phyloP scores from a whole-genome alignment of 768 basidiomycete species.

The Terana coerulea region DNA sequence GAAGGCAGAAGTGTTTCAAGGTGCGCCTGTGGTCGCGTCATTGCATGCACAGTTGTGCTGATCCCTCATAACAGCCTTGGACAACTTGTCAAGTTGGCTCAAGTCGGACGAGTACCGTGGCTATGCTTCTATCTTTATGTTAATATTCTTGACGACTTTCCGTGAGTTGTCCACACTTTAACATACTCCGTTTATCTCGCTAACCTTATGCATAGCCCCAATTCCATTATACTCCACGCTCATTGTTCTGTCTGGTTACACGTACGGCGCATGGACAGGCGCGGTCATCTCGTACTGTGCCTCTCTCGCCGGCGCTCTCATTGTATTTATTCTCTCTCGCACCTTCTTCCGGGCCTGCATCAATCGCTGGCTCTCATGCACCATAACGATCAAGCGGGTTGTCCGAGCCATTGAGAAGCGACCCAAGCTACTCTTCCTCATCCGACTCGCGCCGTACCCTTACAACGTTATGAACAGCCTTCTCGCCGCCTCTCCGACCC shows the following conservation, averaged over 20 bases:
- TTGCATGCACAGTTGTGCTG: slow-evolving; percentile 5
- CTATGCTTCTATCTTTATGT: slow-evolving; percentile 70
- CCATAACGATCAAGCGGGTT: slow-evolving; percentile 71
- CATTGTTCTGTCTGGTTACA: slow-evolving; percentile 89
- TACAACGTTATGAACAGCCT: slow-evolving; percentile 96
- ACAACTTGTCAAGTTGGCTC: slow-evolving; percentile 76
- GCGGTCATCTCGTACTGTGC: slow-evolving; percentile 85
- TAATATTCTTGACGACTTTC: slow-evolving; percentile 85
- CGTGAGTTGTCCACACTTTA: slow-evolving; percentile 50
- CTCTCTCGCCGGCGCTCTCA: slow-evolving; percentile 78
- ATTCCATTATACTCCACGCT: slow-evolving; percentile 91
- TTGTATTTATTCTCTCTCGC: slow-evolving; percentile 80
- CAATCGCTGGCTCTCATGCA: slow-evolving; percentile 65
- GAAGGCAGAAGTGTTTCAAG: slow-evolving; percentile 75
- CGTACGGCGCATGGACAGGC: slow-evolving; percentile 80
- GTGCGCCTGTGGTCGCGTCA: slow-evolving; percentile 35
- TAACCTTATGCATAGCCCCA: slow-evolving; percentile 52
- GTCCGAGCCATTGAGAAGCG: slow-evolving; percentile 85
- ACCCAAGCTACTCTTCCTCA: slow-evolving; percentile 85
- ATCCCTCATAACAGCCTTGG: slow-evolving; percentile 53
- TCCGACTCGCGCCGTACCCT: slow-evolving; percentile 88
- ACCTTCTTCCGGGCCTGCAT: slow-evolving; percentile 68
- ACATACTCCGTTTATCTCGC: slow-evolving; percentile 15
- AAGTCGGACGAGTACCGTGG: slow-evolving; percentile 70
- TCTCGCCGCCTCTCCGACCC: slow-evolving; percentile 80